These are phyloP conservation scores for Punica granatum DNA, from an alignment of 345 rosid genomes.

Conservation along the genomic window DNA sequence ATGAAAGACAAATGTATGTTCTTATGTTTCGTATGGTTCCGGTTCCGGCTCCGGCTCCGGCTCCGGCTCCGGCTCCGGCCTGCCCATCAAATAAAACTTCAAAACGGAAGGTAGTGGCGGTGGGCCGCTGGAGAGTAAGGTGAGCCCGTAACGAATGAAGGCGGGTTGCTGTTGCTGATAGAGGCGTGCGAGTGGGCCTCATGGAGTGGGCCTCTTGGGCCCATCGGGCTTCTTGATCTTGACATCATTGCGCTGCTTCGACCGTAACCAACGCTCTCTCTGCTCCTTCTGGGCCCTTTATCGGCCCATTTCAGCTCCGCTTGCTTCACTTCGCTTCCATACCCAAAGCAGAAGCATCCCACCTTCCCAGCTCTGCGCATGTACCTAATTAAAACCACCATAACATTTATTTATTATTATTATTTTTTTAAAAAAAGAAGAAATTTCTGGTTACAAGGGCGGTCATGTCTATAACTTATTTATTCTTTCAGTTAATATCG, in stretches of 20 bases:
- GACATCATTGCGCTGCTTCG: conserved; percentile 19
- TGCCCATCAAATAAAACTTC: too few species aligned
- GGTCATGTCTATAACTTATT: too few species aligned
- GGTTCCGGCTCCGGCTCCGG: too few species aligned
- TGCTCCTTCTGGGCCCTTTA: conserved; percentile 45
- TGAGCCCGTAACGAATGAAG: conserved; percentile 11
- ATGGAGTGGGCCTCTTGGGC: conserved; percentile 7
- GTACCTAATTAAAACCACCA: conserved; percentile 32
- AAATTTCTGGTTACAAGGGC: too few species aligned
- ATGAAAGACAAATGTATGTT: too few species aligned
- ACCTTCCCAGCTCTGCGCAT: conserved; percentile 42
- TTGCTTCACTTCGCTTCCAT: conserved; percentile 29
- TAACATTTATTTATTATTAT: too few species aligned
- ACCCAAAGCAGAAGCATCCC: conserved; percentile 34
- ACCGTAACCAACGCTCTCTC: conserved; percentile 14
- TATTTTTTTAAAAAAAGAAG: too few species aligned
- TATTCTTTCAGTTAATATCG: too few species aligned
- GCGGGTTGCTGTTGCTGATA: conserved; percentile 10
- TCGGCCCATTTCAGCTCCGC: conserved; percentile 66
- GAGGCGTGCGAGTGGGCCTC: neutral
- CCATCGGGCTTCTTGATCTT: conserved; percentile 22
- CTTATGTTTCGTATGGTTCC: too few species aligned
- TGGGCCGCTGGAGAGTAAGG: conserved; percentile 13
- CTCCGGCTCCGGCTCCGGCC: too few species aligned
- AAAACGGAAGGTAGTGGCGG: conserved; percentile 16